Evolutionary conservation across 257 asterid genomes (phyloP).

Genomic region (Penstemon davidsonii): DNA sequence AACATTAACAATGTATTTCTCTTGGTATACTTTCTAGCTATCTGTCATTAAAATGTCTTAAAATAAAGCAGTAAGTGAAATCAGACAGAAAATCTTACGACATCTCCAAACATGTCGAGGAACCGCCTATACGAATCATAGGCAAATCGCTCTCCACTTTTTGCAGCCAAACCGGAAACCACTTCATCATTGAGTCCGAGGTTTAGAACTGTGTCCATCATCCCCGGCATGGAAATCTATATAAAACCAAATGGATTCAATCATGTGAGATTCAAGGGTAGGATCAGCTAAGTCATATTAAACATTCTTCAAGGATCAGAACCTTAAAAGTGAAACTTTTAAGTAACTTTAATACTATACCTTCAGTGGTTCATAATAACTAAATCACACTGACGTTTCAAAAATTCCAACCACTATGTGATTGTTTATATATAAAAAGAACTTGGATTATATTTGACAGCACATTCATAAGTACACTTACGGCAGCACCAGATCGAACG

Average conservation of each 20-base stretch:
- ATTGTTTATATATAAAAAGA: background rate
- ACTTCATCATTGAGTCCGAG: constrained; percentile 92
- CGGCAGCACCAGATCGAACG: constrained; percentile 93
- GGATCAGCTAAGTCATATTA: background rate
- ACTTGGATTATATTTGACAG: background rate
- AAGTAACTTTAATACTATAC: background rate
- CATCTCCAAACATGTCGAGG: constrained; percentile 95
- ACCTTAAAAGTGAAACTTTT: too few species aligned
- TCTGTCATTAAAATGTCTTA: background rate
- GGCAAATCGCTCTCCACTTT: constrained; percentile 93
- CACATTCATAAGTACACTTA: constrained; percentile 29
- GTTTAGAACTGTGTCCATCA: constrained; percentile 98
- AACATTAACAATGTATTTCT: background rate
- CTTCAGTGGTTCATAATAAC: too few species aligned
- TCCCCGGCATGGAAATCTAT: constrained; percentile 98
- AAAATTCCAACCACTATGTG: background rate
- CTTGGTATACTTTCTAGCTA: background rate
- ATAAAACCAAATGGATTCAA: constrained; percentile 11
- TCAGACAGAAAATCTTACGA: constrained; percentile 49
- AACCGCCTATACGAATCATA: constrained; percentile 89
- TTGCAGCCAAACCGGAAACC: constrained; percentile 76
- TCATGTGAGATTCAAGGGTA: background rate
- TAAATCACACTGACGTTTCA: too few species aligned
- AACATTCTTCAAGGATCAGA: too few species aligned
- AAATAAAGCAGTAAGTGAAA: background rate